Evolutionary conservation across 257 asterid species (phyloP).

Genomic region (Primulina tabacum): DNA sequence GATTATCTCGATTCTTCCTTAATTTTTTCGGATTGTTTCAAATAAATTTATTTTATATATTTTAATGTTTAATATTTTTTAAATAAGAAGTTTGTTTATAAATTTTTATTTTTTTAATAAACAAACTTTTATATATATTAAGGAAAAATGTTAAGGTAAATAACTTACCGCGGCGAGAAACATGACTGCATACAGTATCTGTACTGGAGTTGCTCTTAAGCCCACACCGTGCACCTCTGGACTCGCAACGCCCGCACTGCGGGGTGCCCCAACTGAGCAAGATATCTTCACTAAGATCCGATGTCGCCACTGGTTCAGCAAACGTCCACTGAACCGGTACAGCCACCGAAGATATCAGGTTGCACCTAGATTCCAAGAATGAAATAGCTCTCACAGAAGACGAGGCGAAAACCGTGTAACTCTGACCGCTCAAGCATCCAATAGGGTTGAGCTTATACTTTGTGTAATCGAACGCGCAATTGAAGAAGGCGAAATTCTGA

Average conservation of each 20-base stretch:
- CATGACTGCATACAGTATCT: slow-evolving; percentile 35
- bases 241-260: slow-evolving; percentile 46
- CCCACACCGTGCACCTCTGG: slow-evolving; percentile 43
- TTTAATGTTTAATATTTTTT: too few species aligned
- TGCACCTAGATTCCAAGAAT: slow-evolving; percentile 35
- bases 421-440: slow-evolving; percentile 44
- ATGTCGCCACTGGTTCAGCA: slow-evolving; percentile 33
- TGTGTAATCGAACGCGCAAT: slow-evolving; percentile 38
- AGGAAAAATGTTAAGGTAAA: too few species aligned
- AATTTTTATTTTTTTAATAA: too few species aligned
- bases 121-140: too few species aligned
- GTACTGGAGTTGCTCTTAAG: slow-evolving; percentile 23
- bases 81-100: too few species aligned
- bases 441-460: slow-evolving; percentile 31
- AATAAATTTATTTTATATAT: too few species aligned
- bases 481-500: slow-evolving; percentile 42
- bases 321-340: slow-evolving; percentile 53
- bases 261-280: slow-evolving; percentile 43
- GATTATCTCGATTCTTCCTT: too few species aligned
- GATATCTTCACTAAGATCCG: slow-evolving; percentile 45
- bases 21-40: too few species aligned
- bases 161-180: slow-evolving; percentile 28
- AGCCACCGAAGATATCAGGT: slow-evolving; percentile 30
- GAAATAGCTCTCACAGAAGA: slow-evolving; percentile 23
- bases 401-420: slow-evolving; percentile 46